Conservation (phyloP, 2,329 filamentous ascomycete genomes). For the Thielaviopsis ethacetica region DNA sequence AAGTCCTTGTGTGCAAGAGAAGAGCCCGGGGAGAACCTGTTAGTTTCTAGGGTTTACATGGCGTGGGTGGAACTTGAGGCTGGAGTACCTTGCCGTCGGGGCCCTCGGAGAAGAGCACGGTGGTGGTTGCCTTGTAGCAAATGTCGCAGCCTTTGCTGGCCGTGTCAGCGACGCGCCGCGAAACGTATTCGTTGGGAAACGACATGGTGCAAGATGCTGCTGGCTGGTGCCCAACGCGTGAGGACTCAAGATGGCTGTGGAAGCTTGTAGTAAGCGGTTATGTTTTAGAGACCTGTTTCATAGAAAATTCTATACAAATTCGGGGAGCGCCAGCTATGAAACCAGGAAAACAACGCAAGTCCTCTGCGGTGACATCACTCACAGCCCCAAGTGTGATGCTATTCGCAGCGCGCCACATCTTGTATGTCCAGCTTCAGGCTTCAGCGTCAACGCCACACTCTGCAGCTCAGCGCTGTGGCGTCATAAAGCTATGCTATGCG, state of each 20-base stretch:
- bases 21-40: neutral
- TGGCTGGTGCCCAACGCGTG: neutral
- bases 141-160: conserved; percentile 73
- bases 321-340: no score
- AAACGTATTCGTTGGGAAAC: conserved; percentile 67
- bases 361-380: neutral
- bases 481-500: neutral
- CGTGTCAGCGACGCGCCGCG: conserved; percentile 74
- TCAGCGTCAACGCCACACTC: neutral
- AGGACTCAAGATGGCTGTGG: no score
- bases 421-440: no score
- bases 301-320: no score
- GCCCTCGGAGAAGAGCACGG: conserved; percentile 50
- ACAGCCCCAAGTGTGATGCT: neutral
- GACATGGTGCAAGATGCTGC: conserved; percentile 23
- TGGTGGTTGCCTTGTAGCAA: conserved; percentile 77
- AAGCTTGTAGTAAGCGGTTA: no score
- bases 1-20: conserved; percentile 43
- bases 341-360: neutral
- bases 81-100: conserved; percentile 11
- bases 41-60: neutral
- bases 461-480: neutral
- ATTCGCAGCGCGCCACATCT: neutral
- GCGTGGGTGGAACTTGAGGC: neutral
- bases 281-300: no score